Evolutionary conservation across 1,284 basidiomycete genomes (phyloP), one percentile per base, ranked within the genome.

Genomic region (Ceratobasidium sp.): DNA sequence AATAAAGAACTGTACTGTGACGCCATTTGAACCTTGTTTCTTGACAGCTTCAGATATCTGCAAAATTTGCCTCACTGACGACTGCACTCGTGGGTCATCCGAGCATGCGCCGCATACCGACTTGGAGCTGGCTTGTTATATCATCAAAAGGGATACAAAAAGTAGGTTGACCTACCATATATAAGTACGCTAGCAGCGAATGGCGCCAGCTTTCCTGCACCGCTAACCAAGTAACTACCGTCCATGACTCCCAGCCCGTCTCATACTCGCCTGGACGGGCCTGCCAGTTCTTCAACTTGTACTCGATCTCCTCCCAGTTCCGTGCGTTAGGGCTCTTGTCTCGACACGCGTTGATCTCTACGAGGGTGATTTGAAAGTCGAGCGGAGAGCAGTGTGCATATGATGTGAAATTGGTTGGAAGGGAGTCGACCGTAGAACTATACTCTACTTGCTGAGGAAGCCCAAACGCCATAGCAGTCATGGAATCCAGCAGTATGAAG

Each of bases 171-270:
- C 60, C 52, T 25, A 65, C 62, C 62, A 65, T 65, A 27, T 65
- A 65, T 32, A 65, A 15, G 45, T 65, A 65, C 1, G 49, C 38
- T 13, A 65, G 27, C 34, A 65, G 17, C 17, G 62, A 22, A 40
- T 53, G 62, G 1, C 62, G 49, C 62, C 62, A 65, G 38, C 62
- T 65, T 35, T 65, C 62, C 12, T 32, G 62, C 3, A 65, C 62
- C 17, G 62, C 62, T 6, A 53, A 22, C 62, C 49, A 38, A n/a
- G 62, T 34, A 31, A 65, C 27, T 1, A 35, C 5, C 25, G 38
- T 53, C 47, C 32, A 62, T 10, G 45, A 49, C 15, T 62, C 58
- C 3, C 34, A 25, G 3, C 22, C 43, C 27, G 43, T 17, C 2
- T 22, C 10, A 38, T 25, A 3, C 3, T n/a, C 10, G n/a, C 43